phyloP scores from a whole-genome alignment of 2,329 filamentous ascomycete genomes.

The Cytospora piceicola region DNA sequence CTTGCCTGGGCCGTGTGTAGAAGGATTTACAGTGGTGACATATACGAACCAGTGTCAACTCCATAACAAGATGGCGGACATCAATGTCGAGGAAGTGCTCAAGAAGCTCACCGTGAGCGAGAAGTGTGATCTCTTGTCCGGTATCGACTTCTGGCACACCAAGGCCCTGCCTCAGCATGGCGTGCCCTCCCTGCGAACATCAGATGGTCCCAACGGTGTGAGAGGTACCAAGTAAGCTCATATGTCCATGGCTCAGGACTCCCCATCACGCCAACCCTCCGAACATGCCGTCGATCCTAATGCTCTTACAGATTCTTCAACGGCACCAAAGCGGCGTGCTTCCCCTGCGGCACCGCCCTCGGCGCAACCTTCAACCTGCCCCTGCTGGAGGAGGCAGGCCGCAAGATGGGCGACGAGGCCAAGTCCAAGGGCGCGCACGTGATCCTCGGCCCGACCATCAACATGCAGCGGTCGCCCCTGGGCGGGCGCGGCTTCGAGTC shows the following conservation, averaged over 20 bases:
- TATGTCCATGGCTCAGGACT: no score
- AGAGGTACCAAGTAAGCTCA: slow-evolving; percentile 57
- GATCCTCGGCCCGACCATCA: slow-evolving; percentile 65
- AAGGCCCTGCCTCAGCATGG: slow-evolving; percentile 62
- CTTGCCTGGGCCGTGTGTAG: background rate
- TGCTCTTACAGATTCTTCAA: slow-evolving; percentile 58
- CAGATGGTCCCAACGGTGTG: slow-evolving; percentile 72
- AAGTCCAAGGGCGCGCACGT: slow-evolving; percentile 61
- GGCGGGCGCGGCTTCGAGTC: slow-evolving; percentile 65
- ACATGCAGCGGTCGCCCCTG: slow-evolving; percentile 64
- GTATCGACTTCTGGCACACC: slow-evolving; percentile 73
- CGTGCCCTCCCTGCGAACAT: slow-evolving; percentile 66
- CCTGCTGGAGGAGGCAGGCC: slow-evolving; percentile 55
- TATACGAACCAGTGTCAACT: background rate
- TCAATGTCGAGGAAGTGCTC: slow-evolving; percentile 58
- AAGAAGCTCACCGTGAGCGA: slow-evolving; percentile 57
- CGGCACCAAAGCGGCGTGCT: slow-evolving; percentile 62
- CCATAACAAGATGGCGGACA: slow-evolving; percentile 49
- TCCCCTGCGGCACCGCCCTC: slow-evolving; percentile 62
- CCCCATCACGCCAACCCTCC: no score
- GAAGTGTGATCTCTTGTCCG: slow-evolving; percentile 58
- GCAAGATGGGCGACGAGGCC: slow-evolving; percentile 57
- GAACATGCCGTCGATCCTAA: background rate
- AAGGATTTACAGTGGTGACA: background rate
- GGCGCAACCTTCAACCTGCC: slow-evolving; percentile 61